Percentiles rank a stretch among this genome's conserved stretches.
These are phyloP conservation scores for Solanum sejunctum DNA, from an alignment of 257 asterid species.

Conservation along the genomic window DNA sequence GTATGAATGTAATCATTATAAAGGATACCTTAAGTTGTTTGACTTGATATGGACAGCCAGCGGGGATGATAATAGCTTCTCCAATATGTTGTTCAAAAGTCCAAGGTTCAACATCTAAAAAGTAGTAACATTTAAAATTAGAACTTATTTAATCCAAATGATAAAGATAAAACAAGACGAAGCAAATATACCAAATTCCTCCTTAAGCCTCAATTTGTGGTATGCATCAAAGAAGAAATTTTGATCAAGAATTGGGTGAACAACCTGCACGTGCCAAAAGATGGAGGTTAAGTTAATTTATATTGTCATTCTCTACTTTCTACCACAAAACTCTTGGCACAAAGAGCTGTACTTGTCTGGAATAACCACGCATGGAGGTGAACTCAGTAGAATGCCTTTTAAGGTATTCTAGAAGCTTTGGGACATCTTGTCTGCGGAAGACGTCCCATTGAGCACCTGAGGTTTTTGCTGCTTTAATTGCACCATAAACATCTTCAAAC, in stretches of 20 bases:
- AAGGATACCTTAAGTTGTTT: conserved; percentile 57
- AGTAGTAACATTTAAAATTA: neutral
- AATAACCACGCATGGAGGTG: conserved; percentile 25
- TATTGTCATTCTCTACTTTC: neutral
- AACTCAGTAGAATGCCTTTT: conserved; percentile 63
- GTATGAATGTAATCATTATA: neutral
- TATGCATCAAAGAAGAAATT: conserved; percentile 68
- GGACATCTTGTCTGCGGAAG: conserved; percentile 75
- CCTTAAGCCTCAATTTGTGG: conserved; percentile 85
- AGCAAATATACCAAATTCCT: conserved; percentile 70
- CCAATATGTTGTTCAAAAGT: conserved; percentile 72
- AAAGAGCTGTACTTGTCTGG: conserved; percentile 37
- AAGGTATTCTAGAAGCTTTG: conserved; percentile 77
- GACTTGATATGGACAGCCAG: conserved; percentile 96
- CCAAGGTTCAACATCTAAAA: conserved; percentile 85
- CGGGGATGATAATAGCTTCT: conserved; percentile 93
- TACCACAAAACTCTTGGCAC: neutral
- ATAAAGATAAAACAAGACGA: neutral
- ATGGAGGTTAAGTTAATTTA: neutral
- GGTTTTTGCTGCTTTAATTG: conserved; percentile 26
- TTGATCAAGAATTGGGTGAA: conserved; percentile 88
- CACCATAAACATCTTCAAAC: conserved; percentile 33
- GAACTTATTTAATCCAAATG: neutral
- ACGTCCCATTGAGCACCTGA: conserved; percentile 94
- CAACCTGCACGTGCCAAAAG: conserved; percentile 29